A percentile compares a stretch with the other conserved stretches of the same genome.
phyloP scores from a whole-genome alignment of 176 grass and related monocot genomes.

The Avena eriantha region DNA sequence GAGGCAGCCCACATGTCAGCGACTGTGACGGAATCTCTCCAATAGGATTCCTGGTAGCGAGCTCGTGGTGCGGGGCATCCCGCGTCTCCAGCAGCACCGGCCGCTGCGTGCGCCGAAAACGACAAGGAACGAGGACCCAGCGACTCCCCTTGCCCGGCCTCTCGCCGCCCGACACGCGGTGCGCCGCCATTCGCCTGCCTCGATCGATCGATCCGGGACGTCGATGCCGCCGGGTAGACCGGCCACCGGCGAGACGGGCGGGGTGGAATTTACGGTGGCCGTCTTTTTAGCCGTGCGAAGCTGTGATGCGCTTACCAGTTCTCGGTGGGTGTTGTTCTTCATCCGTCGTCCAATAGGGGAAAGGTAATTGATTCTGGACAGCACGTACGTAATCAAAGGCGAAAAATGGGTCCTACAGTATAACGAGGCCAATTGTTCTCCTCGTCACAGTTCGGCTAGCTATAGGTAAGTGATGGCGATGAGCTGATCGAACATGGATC shows the following conservation, averaged over 20 bases:
- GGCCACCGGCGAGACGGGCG: too few species aligned
- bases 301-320: background rate
- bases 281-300: background rate
- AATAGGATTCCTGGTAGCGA: background rate
- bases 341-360: conserved; percentile 1
- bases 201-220: background rate
- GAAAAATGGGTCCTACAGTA: background rate
- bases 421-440: background rate
- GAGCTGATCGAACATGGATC: background rate
- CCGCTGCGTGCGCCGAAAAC: background rate
- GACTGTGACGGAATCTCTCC: background rate
- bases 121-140: background rate
- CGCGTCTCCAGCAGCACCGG: background rate
- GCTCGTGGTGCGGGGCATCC: background rate
- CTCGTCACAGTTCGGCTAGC: background rate
- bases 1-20: conserved; percentile 11
- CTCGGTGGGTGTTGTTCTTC: background rate
- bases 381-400: conserved; percentile 8
- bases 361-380: background rate
- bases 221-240: background rate
- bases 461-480: background rate
- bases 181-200: conserved; percentile 4
- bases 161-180: conserved; percentile 27
- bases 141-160: background rate
- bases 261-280: too few species aligned